These are phyloP conservation scores for Kodamaea ohmeri DNA, from an alignment of 1,139 yeast genomes.

Conservation along the genomic window DNA sequence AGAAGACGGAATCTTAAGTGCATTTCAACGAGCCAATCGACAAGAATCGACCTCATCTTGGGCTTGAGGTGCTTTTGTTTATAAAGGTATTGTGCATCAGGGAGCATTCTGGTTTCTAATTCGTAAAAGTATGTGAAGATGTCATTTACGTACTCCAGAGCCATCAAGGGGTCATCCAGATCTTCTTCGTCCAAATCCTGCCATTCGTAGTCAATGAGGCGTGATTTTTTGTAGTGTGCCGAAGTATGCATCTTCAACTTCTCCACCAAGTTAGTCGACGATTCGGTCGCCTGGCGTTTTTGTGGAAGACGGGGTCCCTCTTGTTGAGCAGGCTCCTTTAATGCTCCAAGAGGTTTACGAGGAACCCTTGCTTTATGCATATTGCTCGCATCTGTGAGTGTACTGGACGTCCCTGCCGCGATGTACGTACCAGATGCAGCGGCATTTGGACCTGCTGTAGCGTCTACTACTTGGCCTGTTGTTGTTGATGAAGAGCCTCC, in stretches of 20 bases:
- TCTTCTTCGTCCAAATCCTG: constrained; percentile 93
- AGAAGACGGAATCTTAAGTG: constrained; percentile 81
- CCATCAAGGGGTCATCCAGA: constrained; percentile 90
- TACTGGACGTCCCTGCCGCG: not conserved
- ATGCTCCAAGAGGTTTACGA: constrained; percentile 39
- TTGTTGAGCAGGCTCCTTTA: constrained; percentile 30
- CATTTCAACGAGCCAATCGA: constrained; percentile 94
- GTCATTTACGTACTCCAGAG: constrained; percentile 85
- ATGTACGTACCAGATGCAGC: constrained; percentile 1
- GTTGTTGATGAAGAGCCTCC: constrained; percentile 1
- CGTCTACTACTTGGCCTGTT: not conserved
- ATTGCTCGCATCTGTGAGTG: not conserved
- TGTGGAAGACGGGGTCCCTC: constrained; percentile 43
- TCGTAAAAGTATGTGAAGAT: constrained; percentile 78
- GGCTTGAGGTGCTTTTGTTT: constrained; percentile 79
- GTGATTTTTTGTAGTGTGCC: constrained; percentile 29
- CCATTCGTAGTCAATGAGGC: constrained; percentile 60
- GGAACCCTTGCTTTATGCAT: constrained; percentile 12
- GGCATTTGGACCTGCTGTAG: not conserved
- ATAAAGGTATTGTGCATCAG: constrained; percentile 70
- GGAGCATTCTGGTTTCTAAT: constrained; percentile 73
- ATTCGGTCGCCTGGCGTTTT: constrained; percentile 56
- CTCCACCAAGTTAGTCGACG: constrained; percentile 49
- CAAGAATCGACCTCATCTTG: constrained; percentile 82
- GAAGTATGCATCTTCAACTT: constrained; percentile 28